Conservation (phyloP, 371 early-diverging fungal species). For the Fennellomyces sp. region DNA sequence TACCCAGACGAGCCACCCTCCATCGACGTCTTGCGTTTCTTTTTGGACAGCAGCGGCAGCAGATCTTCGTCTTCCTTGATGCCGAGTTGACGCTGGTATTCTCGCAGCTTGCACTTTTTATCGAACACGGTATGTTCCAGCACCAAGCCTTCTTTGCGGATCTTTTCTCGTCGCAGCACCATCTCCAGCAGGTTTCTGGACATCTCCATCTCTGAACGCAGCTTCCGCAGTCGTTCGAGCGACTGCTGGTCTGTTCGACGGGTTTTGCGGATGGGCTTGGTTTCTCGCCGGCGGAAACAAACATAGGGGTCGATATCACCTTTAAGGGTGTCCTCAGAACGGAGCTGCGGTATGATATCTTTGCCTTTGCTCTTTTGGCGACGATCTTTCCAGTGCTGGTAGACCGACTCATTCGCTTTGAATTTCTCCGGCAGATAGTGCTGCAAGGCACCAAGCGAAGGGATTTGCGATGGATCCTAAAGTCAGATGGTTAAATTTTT, state of each 20-base stretch:
- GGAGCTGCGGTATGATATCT: constrained; percentile 65
- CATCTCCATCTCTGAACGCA: constrained; percentile 81
- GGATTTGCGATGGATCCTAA: constrained; percentile 51
- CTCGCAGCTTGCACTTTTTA: constrained; percentile 55
- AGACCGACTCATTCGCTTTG: constrained; percentile 24
- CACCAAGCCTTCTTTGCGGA: constrained; percentile 67
- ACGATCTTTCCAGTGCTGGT: constrained; percentile 39
- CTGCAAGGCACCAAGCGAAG: constrained; percentile 43
- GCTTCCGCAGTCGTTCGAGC: constrained; percentile 77
- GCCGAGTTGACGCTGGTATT: constrained; percentile 59
- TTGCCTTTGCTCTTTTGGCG: constrained; percentile 46
- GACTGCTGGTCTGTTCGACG: constrained; percentile 86
- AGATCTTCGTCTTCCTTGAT: constrained; percentile 59
- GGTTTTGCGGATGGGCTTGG: constrained; percentile 86
- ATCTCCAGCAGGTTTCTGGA: constrained; percentile 78
- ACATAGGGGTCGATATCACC: constrained; percentile 91
- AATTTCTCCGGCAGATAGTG: constrained; percentile 23
- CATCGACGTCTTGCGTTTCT: constrained; percentile 36
- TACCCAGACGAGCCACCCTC: constrained; percentile 33
- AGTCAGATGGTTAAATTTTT: not conserved
- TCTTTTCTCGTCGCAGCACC: constrained; percentile 79
- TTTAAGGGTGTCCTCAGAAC: constrained; percentile 65
- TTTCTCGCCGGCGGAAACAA: constrained; percentile 94
- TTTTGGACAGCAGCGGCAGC: constrained; percentile 28
- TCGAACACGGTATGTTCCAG: constrained; percentile 69